Base-by-base conservation (phyloP, 75 land plant genomes). In the Pinus taeda region DNA sequence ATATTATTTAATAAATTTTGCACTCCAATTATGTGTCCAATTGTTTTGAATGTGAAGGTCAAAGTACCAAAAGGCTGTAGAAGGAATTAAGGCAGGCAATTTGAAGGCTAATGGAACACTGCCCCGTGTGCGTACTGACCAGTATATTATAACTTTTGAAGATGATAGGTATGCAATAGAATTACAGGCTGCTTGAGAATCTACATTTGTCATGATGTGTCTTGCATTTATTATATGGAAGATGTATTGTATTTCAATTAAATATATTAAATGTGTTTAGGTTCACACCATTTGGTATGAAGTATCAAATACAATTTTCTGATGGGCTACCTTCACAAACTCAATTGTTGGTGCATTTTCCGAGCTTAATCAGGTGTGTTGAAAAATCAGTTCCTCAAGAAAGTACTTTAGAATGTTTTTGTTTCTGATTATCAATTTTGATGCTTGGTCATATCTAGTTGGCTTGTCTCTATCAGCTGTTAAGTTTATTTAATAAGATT, bases 11-110 rank as follows among this genome's bases (percentile, higher is more conserved):
- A 36, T 36, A 36, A 2, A 36, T 36, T 36, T 36, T 2, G 2
- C 37, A 3, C 37, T 36, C 37, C 37, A 36, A 36, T 36, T 36
- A 2, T 36, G 37, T 36, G 37, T 36, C 37, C 37, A 36, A 36
- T 36, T 36, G 37, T 36, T 36, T 36, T 36, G 37, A 36, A 36
- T 36, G 37, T 36, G 37, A 80, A 96, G 98, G 98, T 87, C 93
- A 74, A 97, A 94, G 86, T 97, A 94, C 75, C 99, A 97, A 78
- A 97, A 97, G 87, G 93, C 88, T 79, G 97, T 97, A 74, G 99
- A 97, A 83, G 94, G 88, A 76, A 91, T 91, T 57, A 94, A 82
- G 66, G 75, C 81, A 65, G 86, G 86, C 62, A 75, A 82, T 29
- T 75, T 87, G 78, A 95, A 91, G 74, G 89, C 82, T 26, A 88